These are phyloP conservation scores for Colletotrichum falcatum DNA, from an alignment of 2,329 filamentous ascomycete species.

Conservation along the genomic window DNA sequence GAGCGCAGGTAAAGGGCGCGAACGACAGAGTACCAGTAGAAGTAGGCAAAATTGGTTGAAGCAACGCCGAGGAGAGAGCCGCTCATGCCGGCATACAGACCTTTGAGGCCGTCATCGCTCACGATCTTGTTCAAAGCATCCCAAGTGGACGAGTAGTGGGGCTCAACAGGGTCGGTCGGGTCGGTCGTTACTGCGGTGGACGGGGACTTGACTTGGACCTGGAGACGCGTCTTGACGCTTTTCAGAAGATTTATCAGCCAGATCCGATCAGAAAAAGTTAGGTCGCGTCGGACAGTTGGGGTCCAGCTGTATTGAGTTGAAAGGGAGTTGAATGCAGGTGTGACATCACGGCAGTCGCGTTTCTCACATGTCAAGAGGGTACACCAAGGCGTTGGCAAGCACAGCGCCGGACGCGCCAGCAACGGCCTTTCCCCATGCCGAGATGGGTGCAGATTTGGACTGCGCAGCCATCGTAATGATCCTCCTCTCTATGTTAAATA, in stretches of 20 bases:
- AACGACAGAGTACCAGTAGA: slow-evolving; percentile 97
- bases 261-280: background rate
- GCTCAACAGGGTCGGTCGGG: slow-evolving; percentile 60
- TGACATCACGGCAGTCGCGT: slow-evolving; percentile 10
- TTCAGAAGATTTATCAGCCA: slow-evolving; percentile 31
- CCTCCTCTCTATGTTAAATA: background rate
- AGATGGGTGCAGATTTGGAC: slow-evolving; percentile 77
- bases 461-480: slow-evolving; percentile 60
- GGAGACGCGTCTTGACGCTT: slow-evolving; percentile 95
- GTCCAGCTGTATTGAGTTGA: background rate
- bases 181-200: slow-evolving; percentile 57
- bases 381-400: slow-evolving; percentile 93
- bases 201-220: slow-evolving; percentile 86
- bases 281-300: background rate
- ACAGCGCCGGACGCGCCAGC: slow-evolving; percentile 94
- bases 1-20: slow-evolving; percentile 81
- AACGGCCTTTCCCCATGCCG: slow-evolving; percentile 92
- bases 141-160: slow-evolving; percentile 87
- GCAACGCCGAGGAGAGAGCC: slow-evolving; percentile 91
- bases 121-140: slow-evolving; percentile 90
- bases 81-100: slow-evolving; percentile 89
- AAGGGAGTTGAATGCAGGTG: background rate
- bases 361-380: slow-evolving; percentile 91
- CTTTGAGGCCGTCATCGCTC: slow-evolving; percentile 80
- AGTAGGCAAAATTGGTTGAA: slow-evolving; percentile 99